Conservation (phyloP, 352 stramenopile genomes). For the Globisporangium rhizosaccharum region DNA sequence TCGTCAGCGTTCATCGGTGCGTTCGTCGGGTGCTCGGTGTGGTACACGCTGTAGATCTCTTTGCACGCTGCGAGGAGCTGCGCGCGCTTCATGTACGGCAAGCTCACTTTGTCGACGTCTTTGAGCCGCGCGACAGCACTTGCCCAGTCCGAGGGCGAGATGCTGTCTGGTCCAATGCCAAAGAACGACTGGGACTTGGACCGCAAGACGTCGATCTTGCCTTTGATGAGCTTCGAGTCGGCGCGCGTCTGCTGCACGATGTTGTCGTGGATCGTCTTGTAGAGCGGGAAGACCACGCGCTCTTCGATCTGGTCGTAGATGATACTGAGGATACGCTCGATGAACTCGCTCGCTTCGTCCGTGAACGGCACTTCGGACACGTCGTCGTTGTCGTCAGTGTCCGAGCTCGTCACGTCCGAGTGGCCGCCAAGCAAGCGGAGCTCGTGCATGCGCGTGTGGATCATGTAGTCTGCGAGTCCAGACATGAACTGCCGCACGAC, state of each 20-base stretch:
- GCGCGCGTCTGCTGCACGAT: constrained; percentile 48
- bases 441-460: constrained; percentile 77
- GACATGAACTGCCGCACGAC: constrained; percentile 73
- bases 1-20: constrained; percentile 82
- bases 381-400: constrained; percentile 21
- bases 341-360: constrained; percentile 42
- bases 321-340: constrained; percentile 56
- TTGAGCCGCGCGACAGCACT: constrained; percentile 58
- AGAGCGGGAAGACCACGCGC: constrained; percentile 77
- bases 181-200: constrained; percentile 82
- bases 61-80: constrained; percentile 72
- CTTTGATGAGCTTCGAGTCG: constrained; percentile 70
- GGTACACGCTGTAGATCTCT: constrained; percentile 78
- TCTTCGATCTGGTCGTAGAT: constrained; percentile 84
- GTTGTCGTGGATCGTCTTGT: constrained; percentile 58
- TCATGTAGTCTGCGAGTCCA: constrained; percentile 75
- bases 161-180: constrained; percentile 59
- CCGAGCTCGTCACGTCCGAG: constrained; percentile 18
- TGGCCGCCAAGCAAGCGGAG: constrained; percentile 55
- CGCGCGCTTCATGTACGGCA: constrained; percentile 80
- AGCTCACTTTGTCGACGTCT: constrained; percentile 69
- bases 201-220: constrained; percentile 79
- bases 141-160: constrained; percentile 57
- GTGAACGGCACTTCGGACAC: constrained; percentile 8
- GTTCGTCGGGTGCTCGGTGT: constrained; percentile 61